These are phyloP conservation scores for Eucalyptus polyanthemos DNA, from an alignment of 345 rosid genomes.

Conservation along the genomic window DNA sequence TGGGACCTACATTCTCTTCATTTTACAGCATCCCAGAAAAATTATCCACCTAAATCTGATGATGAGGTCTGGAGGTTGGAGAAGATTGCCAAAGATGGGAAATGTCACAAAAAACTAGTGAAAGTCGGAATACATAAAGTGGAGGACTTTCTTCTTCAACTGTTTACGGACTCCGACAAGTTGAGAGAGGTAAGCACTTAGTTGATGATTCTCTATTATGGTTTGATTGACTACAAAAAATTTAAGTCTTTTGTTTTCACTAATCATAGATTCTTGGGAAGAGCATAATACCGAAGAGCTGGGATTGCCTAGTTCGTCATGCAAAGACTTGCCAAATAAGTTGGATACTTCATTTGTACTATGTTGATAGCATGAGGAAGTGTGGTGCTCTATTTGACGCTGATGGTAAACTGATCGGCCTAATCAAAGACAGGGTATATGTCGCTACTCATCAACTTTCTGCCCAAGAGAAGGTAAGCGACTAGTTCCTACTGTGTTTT, in stretches of 20 bases:
- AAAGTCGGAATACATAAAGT: conserved; percentile 53
- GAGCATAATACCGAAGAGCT: neutral
- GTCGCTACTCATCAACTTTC: neutral
- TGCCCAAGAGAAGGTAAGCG: neutral
- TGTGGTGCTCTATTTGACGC: neutral
- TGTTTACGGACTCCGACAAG: conserved; percentile 29
- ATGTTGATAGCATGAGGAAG: neutral
- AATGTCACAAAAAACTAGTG: conserved; percentile 56
- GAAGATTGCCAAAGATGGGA: conserved; percentile 80
- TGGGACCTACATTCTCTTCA: neutral
- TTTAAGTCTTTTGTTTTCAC: neutral
- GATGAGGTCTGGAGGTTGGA: conserved; percentile 96
- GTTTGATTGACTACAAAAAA: neutral
- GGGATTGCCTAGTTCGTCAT: neutral
- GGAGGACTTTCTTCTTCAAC: conserved; percentile 60
- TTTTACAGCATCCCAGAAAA: conserved; percentile 65
- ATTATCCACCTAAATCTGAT: conserved; percentile 64
- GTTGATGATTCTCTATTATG: neutral
- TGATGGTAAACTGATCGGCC: neutral
- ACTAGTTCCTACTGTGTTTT: neutral
- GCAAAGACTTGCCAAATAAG: neutral
- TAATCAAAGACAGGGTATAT: neutral
- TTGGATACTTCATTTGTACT: neutral
- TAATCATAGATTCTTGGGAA: neutral
- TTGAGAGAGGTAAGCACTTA: neutral